These are phyloP conservation scores for Aspergillus puulaauensis DNA, from an alignment of 2,329 filamentous ascomycete genomes.

Conservation along the genomic window DNA sequence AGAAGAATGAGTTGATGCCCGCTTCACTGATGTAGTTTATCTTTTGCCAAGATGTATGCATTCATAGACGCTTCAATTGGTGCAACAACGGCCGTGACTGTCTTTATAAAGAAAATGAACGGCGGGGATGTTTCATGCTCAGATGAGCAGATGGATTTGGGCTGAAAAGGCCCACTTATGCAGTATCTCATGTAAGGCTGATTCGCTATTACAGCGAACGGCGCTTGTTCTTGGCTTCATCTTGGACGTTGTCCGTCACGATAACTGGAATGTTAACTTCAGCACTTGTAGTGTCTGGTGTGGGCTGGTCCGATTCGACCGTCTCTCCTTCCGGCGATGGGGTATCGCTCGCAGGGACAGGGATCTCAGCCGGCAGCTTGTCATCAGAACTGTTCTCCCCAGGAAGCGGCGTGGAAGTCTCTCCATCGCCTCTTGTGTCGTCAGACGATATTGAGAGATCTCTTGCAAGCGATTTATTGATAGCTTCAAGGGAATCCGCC, in stretches of 20 bases:
- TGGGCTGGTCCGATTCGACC: neutral
- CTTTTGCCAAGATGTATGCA: neutral
- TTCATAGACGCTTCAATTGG: neutral
- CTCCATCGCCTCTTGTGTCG: conserved; percentile 22
- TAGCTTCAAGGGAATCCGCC: conserved; percentile 24
- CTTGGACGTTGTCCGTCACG: conserved; percentile 16
- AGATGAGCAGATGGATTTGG: neutral
- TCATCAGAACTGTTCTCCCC: neutral
- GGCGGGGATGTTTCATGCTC: neutral
- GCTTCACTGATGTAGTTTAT: neutral
- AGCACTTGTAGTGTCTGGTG: neutral
- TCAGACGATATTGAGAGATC: conserved; percentile 25
- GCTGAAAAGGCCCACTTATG: neutral
- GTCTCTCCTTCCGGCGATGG: conserved; percentile 1
- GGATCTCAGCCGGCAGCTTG: neutral
- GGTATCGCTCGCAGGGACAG: neutral
- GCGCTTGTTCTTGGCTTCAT: conserved; percentile 1
- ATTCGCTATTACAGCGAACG: neutral
- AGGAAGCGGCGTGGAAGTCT: neutral
- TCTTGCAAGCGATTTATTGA: conserved; percentile 23
- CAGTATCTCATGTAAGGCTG: neutral
- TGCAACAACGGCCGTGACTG: neutral
- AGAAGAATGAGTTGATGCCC: neutral
- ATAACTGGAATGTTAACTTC: conserved; percentile 20
- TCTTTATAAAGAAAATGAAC: neutral